phyloP scores from a whole-genome alignment of 768 basidiomycete genomes.

The Leccinellum luteum region DNA sequence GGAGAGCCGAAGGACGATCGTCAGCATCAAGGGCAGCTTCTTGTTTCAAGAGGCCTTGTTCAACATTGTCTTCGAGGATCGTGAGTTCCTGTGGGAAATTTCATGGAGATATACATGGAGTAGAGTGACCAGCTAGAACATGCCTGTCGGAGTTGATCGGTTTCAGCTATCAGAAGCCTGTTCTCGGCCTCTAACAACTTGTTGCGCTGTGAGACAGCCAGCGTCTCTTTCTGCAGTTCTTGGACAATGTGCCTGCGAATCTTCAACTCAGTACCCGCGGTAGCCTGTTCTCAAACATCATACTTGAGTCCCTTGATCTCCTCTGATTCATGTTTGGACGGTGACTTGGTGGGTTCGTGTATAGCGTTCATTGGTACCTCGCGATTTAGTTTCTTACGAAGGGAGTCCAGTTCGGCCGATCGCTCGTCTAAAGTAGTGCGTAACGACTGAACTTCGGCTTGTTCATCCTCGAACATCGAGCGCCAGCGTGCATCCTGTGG shows the following conservation, averaged over 20 bases:
- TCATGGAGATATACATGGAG: neutral
- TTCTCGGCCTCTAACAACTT: constrained; percentile 80
- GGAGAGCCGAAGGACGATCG: constrained; percentile 12
- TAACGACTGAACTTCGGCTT: constrained; percentile 31
- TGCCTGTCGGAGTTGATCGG: constrained; percentile 73
- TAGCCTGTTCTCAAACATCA: neutral
- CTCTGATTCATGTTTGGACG: constrained; percentile 52
- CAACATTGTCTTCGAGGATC: constrained; percentile 72
- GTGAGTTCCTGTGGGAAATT: constrained; percentile 59
- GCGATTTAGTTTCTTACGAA: constrained; percentile 59
- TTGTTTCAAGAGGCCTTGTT: constrained; percentile 53
- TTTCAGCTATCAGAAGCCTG: constrained; percentile 51
- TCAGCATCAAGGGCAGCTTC: constrained; percentile 39
- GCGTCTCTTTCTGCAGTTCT: constrained; percentile 82
- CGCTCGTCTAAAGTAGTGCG: constrained; percentile 38
- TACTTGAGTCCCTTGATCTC: constrained; percentile 87
- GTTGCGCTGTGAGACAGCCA: constrained; percentile 56
- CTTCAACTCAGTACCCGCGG: neutral
- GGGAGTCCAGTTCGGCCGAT: constrained; percentile 50
- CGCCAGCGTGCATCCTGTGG: constrained; percentile 28
- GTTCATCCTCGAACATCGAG: constrained; percentile 30
- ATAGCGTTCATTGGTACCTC: constrained; percentile 48
- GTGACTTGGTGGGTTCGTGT: constrained; percentile 29
- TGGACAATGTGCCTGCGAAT: constrained; percentile 74
- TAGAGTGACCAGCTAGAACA: neutral